Base-by-base conservation (phyloP, 140 eudicot genomes). In the Ambrosia hybrid region DNA sequence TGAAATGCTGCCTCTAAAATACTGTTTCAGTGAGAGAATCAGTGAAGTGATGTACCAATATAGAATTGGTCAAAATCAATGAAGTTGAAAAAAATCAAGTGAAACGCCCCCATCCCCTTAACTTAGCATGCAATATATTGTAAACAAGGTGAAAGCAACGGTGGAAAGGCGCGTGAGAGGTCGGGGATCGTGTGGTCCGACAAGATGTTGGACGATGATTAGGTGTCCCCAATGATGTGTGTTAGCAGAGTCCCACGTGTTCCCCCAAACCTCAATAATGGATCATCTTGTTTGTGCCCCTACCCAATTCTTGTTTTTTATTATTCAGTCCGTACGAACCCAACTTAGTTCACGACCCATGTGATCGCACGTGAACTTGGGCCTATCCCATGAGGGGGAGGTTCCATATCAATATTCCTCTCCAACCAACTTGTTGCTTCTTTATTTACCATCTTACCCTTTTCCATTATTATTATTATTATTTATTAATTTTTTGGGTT, bases 241-340 rank as follows among this genome's bases (percentile, higher is more conserved):
- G 89, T 75, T 87, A 81, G 82, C 83, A 83, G 56, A 78, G 91
- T 85, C 91, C 94, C 91, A 87, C 94, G 96, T 90, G 96, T 87
- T 76, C 86, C 94, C 96, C 79, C 8, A 72, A 70, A 49, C 86
- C 65, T 85, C 94, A 89, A 84, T 84, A 37, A 88, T 87, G 68
- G 79, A 73, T 84, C 16, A 15, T 57, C 30, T 26, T 58, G 59
- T 82, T 76, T 79, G 67, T 68, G 62, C 64, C 78, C 78, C 76
- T 5, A 72, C 46, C 21, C 53, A 10, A 53, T 67, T 39, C 21
- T 66, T 3, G 21, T 15, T 51, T n/a, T 55, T 41, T 34, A 49
- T 30, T 36, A n/a, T n/a, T n/a, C 41, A 65, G 78, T 76, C 95
- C 91, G 92, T 84, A 84, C 96, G 81, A 86, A 86, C 82, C 90